These are phyloP conservation scores for Leccinum rimulosum DNA, from an alignment of 768 basidiomycete genomes.

Conservation along the genomic window DNA sequence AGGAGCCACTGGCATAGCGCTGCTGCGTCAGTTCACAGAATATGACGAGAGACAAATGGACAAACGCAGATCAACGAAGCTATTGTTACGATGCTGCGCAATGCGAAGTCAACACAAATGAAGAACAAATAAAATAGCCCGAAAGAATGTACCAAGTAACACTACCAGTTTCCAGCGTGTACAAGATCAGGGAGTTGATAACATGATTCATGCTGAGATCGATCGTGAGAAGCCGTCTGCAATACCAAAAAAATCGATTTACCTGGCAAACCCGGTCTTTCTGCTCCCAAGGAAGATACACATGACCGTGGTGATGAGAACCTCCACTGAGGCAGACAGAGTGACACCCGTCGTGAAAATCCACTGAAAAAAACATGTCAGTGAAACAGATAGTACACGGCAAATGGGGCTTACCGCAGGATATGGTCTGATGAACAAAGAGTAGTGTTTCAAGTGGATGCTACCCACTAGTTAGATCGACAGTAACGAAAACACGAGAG, in stretches of 20 bases:
- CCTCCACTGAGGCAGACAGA: conserved; percentile 32
- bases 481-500: rapidly evolving
- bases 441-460: conserved; percentile 28
- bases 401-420: conserved; percentile 18
- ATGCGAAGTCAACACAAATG: neutral
- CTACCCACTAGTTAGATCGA: conserved; percentile 4
- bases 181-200: conserved; percentile 48
- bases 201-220: conserved; percentile 43
- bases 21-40: neutral
- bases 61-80: conserved; percentile 34
- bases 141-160: conserved; percentile 38
- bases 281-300: conserved; percentile 32
- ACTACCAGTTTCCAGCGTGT: conserved; percentile 52
- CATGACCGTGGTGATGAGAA: conserved; percentile 32
- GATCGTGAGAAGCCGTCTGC: neutral
- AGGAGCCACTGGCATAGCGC: conserved; percentile 22
- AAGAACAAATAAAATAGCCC: neutral
- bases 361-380: conserved; percentile 21
- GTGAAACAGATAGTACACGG: neutral
- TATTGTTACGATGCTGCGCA: conserved; percentile 29
- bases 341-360: conserved; percentile 32
- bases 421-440: conserved; percentile 31
- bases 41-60: neutral
- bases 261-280: conserved; percentile 33
- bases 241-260: neutral